Base-by-base conservation (phyloP, 306 rosid genomes). In the Castanea crenata region DNA sequence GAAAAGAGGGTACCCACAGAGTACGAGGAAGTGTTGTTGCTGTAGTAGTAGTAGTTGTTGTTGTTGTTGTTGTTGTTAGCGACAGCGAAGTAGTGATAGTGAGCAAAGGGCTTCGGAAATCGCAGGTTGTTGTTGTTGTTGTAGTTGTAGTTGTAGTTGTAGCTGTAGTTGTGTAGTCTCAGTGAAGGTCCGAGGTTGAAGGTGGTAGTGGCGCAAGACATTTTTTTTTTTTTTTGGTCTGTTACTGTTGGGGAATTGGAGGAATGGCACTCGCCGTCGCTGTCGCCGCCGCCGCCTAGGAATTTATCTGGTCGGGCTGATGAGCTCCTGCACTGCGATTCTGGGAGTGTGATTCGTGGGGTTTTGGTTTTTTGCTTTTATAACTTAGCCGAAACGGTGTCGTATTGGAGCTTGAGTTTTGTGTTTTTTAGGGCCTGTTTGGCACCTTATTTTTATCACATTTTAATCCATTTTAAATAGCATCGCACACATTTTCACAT, bases 151-250 rank as follows among this genome's bases (percentile, higher is more conserved):
- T 10, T 44, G 54, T 6, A 5, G 70, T 19, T 16, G 55, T 34
- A 7, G 46, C 15, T 49, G 54, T 49, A 10, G 54, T 62, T 71
- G 64, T 63, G 73, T 80, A 71, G 88, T 51, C 80, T 84, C 19
- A 71, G 78, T 79, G 71, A 82, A 74, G 84, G 70, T 70, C 76
- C 85, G 52, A 86, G 76, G 61, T 82, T 78, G 79, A 87, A 80
- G 21, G 83, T 73, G 27, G 83, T 29, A 25, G 83, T 4, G 51
- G 29, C 58, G 41, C 89, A 83, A 79, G 88, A 81, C 89, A 91
- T 91, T 78, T 19, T 73, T 21, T 46, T 44, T 5, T 35, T 46
- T 46, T 3, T 46, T 46, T 46, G 3, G 54, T 49, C 16, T 49
- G 54, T 12, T 52, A 71, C 55, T 59, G 25, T 11, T 67, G 52